Evolutionary conservation across 31 red algal species (phyloP), one percentile per base, ranked within the genome.

Genomic region (Porphyra umbilicalis): DNA sequence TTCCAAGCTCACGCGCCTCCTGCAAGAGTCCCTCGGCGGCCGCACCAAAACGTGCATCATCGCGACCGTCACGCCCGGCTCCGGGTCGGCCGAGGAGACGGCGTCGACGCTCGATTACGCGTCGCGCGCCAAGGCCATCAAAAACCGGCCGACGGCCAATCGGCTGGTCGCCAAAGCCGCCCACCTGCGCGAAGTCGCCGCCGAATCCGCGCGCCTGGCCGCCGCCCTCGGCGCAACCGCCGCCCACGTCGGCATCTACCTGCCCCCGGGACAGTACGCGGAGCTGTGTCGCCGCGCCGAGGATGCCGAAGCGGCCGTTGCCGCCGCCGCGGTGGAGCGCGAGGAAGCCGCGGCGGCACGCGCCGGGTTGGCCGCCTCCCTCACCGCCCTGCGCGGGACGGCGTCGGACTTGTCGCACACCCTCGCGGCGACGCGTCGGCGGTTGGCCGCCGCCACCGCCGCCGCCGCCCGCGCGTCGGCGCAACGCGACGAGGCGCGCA

Each of bases 11-110:
- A 99, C 97, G 32, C 89, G 94, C 0, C 80, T 99, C 7, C 83
- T 99, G 39, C 91, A 96, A 79, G 94, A 99, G 76, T 92, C 91
- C 32, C 90, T 99, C 32, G 97, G 97, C 76, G 97, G 97, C 20
- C 89, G 88, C 79, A 80, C 92, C 11, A 80, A 85, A 31, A 96
- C 91, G 31, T 81, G 89, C 11, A 79, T 99, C 34, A 82, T 99
- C 29, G 97, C 97, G 1, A 90, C 86, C 77, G 86, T 99, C 35
- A 94, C 92, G 33, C 97, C 97, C 29, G 89, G 85, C 38, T 86
- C 86, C 30, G 77, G 76, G 15, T 82, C 77, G 30, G 86, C 86
- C 68, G 94, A 99, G 79, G 97, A 99, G 76, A 94, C 97, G 35
- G 40, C 92, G 18, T 83, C 82, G 34, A 99, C 97, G 8, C 83